Evolutionary conservation across 225 moss, liverwort and hornwort species (phyloP), one percentile per base, ranked within the genome.

Genomic region (Physcomitrium patens): DNA sequence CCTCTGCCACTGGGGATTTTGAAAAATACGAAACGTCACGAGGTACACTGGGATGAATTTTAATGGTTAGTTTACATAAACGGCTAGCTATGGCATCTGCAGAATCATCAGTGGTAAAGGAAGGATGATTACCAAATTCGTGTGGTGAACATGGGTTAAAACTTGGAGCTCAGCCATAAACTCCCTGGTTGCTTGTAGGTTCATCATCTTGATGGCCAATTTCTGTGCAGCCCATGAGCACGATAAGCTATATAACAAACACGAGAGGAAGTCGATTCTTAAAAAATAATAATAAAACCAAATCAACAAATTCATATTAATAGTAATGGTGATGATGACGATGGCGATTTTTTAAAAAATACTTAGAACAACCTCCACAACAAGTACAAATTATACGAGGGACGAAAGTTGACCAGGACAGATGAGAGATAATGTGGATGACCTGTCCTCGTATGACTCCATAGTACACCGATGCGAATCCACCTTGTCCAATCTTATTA

Each of bases 401-500:
- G 51, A 80, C 64, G 67, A 17, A 61, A 65, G 60, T 52, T 12
- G 28, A 52, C 8, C 76, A 19, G 60, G 27, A 43, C 57, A 75
- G 62, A 55, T 42, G 56, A 67, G 42, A 72, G 19, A 15, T 44
- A 60, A 76, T 28, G n/a, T 65, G 44, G 50, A 57, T 47, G 26
- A 88, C 89, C 90, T 92, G 86, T 56, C 79, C 85, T 55, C 87
- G 84, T 37, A 92, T 77, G 51, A 74, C 78, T 51, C 87, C 94
- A 75, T 81, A 76, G 71, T 82, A 91, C 44, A 94, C 94, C 65
- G 80, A 45, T 61, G 86, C 94, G 47, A 90, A 91, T 28, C 94
- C 90, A 31, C 94, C 94, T 76, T 90, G 79, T 22, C 94, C 94
- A 60, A 94, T 85, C 71, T 90, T 91, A 49, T 87, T 86, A 16